Evolutionary conservation across 2,329 filamentous ascomycete genomes (phyloP).

Genomic region (Colletotrichum theobromicola): DNA sequence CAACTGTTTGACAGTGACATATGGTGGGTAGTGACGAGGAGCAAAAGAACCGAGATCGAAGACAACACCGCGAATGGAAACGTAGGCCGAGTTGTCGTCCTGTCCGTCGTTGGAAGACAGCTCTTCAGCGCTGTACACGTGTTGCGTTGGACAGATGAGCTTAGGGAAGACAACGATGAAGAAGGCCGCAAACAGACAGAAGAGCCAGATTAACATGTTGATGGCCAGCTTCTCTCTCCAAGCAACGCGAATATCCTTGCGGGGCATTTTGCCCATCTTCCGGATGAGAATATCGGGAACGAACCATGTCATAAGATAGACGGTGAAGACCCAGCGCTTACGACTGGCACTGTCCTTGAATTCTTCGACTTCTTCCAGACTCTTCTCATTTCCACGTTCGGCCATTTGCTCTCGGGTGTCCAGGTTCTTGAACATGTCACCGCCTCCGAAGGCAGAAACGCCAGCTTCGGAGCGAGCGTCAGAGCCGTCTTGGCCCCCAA

Average conservation of each 20-base stretch:
- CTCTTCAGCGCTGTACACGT: constrained; percentile 84
- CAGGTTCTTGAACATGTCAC: constrained; percentile 98
- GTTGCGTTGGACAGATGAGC: constrained; percentile 88
- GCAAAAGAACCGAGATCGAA: constrained; percentile 81
- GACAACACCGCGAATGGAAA: constrained; percentile 87
- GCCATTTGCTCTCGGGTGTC: constrained; percentile 95
- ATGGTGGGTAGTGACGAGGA: constrained; percentile 77
- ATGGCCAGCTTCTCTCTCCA: constrained; percentile 99
- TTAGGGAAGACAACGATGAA: constrained; percentile 88
- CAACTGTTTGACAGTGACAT: constrained; percentile 64
- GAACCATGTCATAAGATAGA: constrained; percentile 85
- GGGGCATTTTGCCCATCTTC: constrained; percentile 80
- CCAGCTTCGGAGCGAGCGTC: constrained; percentile 92
- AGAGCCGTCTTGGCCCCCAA: constrained; percentile 74
- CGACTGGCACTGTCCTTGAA: constrained; percentile 77
- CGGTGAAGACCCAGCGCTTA: constrained; percentile 88
- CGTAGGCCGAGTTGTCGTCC: constrained; percentile 65
- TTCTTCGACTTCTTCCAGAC: constrained; percentile 89
- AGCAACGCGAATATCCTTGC: constrained; percentile 89
- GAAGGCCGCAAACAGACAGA: constrained; percentile 79
- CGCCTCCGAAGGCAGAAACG: constrained; percentile 85
- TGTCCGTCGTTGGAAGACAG: constrained; percentile 78
- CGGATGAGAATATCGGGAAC: constrained; percentile 85
- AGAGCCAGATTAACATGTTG: constrained; percentile 95
- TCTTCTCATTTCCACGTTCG: constrained; percentile 91